Percentiles rank a stretch among this genome's conserved stretches.
Conservation (phyloP, 2,329 filamentous ascomycete species). For the Parafenestella ontariensis region DNA sequence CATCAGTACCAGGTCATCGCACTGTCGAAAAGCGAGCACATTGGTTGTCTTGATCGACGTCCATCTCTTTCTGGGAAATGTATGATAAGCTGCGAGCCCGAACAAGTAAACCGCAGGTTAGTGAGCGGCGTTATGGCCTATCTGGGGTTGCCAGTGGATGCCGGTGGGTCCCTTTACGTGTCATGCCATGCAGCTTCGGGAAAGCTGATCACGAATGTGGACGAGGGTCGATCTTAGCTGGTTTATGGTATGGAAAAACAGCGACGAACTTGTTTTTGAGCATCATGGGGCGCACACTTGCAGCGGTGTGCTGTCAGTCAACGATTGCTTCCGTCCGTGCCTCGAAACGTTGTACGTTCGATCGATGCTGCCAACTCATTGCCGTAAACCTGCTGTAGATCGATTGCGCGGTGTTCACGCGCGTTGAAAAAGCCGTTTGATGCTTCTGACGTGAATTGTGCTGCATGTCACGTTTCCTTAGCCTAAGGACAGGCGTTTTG, state of each 20-base stretch:
- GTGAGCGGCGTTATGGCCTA: constrained; percentile 7
- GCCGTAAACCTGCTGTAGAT: neutral
- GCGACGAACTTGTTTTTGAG: neutral
- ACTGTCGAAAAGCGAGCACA: neutral
- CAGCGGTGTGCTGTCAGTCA: constrained; percentile 13
- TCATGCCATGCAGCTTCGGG: constrained; percentile 2
- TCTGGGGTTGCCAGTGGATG: neutral
- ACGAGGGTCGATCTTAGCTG: neutral
- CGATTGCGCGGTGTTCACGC: neutral
- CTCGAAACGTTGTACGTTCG: constrained; percentile 8
- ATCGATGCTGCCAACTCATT: constrained; percentile 6
- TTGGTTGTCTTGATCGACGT: neutral
- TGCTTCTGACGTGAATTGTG: constrained; percentile 4
- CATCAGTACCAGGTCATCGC: neutral
- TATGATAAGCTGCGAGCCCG: constrained; percentile 5
- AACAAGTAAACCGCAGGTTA: constrained; percentile 9
- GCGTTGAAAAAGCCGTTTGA: neutral
- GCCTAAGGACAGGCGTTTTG: neutral
- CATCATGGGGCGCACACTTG: constrained; percentile 1
- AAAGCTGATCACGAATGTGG: neutral
- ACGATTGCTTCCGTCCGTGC: constrained; percentile 3
- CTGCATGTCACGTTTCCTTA: neutral
- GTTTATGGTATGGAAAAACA: neutral
- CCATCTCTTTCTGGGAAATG: neutral
- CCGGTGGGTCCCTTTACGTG: constrained; percentile 5